Conservation (phyloP, 2,329 filamentous ascomycete genomes). For the Rugonectria rugulosa region DNA sequence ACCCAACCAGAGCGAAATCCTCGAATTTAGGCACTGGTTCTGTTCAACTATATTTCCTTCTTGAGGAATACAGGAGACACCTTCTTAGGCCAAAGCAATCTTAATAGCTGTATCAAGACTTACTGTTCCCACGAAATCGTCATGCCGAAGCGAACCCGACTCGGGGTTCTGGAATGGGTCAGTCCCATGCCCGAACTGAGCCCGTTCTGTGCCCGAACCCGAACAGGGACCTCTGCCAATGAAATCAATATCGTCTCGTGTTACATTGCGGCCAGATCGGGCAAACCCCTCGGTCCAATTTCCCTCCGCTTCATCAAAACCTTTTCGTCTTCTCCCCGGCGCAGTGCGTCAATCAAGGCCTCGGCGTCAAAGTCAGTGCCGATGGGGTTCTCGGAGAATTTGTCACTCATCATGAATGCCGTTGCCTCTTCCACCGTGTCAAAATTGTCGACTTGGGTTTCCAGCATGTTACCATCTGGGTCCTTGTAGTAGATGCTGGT, state of each 20-base stretch:
- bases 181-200: too few relatives aligned
- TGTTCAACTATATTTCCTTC: too few relatives aligned
- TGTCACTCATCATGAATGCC: slow-evolving; percentile 5
- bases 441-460: slow-evolving; percentile 24
- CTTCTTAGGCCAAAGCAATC: too few relatives aligned
- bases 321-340: neutral
- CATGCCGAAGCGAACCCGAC: too few relatives aligned
- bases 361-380: slow-evolving; percentile 18
- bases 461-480: slow-evolving; percentile 20
- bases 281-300: slow-evolving; percentile 7
- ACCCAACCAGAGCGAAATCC: too few relatives aligned
- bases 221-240: neutral
- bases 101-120: too few relatives aligned
- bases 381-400: slow-evolving; percentile 15
- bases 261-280: neutral
- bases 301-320: neutral
- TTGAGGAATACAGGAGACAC: too few relatives aligned
- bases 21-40: too few relatives aligned
- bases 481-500: slow-evolving; percentile 24
- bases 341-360: neutral
- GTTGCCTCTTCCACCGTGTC: slow-evolving; percentile 15
- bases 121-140: neutral
- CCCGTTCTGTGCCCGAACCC: neutral
- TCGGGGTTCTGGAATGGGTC: too few relatives aligned
- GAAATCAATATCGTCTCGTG: neutral